Evolutionary conservation across 352 stramenopile genomes (phyloP).

Genomic region (Peronospora farinosa): DNA sequence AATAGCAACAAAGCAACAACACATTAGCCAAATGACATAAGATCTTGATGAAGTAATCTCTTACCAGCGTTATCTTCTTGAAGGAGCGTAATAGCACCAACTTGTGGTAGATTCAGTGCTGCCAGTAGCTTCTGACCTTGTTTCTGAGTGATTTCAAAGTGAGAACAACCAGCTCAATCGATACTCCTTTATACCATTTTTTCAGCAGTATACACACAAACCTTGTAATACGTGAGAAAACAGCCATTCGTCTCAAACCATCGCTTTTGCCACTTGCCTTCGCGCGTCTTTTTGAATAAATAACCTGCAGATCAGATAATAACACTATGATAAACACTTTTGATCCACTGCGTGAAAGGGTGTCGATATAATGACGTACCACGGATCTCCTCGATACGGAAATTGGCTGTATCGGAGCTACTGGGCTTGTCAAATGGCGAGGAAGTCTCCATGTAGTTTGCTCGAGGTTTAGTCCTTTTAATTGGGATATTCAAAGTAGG

Average conservation of each 20-base stretch:
- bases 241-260: conserved; percentile 99
- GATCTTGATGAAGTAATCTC: background rate
- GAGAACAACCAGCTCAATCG: background rate
- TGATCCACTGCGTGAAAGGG: background rate
- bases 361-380: too few relatives aligned
- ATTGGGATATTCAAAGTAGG: conserved; percentile 18
- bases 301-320: conserved; percentile 48
- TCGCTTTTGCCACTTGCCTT: conserved; percentile 95
- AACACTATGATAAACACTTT: conserved; percentile 3
- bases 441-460: conserved; percentile 30
- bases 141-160: conserved; percentile 41
- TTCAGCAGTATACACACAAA: conserved; percentile 24
- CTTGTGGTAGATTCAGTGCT: conserved; percentile 89
- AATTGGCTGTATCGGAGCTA: conserved; percentile 56
- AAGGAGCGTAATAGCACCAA: conserved; percentile 77
- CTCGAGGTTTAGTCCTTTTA: conserved; percentile 16
- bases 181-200: background rate
- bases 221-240: conserved; percentile 99
- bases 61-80: conserved; percentile 61
- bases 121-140: conserved; percentile 92
- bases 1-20: conserved; percentile 11
- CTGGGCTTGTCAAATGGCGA: conserved; percentile 41
- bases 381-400: conserved; percentile 66
- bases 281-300: conserved; percentile 90
- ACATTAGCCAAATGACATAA: conserved; percentile 10